Evolutionary conservation across 2,329 filamentous ascomycete genomes (phyloP).

Genomic region (Didymella pinodella): DNA sequence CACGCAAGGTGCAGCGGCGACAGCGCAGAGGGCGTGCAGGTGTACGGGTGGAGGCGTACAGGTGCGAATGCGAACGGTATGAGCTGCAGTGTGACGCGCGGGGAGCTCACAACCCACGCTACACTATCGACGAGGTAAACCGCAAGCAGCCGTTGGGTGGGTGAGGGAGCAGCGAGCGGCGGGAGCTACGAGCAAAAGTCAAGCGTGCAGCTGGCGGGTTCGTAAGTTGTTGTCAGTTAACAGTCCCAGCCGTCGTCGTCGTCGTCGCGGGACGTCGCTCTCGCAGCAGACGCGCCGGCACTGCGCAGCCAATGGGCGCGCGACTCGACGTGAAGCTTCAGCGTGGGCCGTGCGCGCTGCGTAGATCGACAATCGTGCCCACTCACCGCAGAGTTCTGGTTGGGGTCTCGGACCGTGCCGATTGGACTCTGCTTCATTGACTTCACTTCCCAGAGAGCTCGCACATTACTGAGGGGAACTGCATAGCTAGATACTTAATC

Average conservation of each 20-base stretch:
- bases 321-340: background rate
- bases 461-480: background rate
- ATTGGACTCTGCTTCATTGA: background rate
- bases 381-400: conserved; percentile 12
- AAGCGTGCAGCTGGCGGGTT: conserved; percentile 12
- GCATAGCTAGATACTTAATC: background rate
- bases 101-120: too few relatives aligned
- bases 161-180: conserved; percentile 4
- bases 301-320: conserved; percentile 19
- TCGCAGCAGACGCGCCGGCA: conserved; percentile 20
- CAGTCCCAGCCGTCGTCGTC: too few relatives aligned
- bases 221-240: conserved; percentile 24
- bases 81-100: too few relatives aligned
- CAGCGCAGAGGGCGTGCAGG: too few relatives aligned
- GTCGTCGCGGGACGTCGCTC: conserved; percentile 3
- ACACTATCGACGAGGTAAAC: too few relatives aligned
- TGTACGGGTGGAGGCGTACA: too few relatives aligned
- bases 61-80: too few relatives aligned
- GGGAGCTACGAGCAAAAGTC: too few relatives aligned
- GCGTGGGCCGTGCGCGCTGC: too few relatives aligned
- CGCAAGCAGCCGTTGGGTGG: background rate
- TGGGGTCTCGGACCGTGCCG: conserved; percentile 15
- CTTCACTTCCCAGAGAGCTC: background rate
- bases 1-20: conserved; percentile 12
- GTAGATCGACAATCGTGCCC: background rate